A percentile compares a stretch with the other conserved stretches of the same genome.
phyloP scores from a whole-genome alignment of 1,139 yeast genomes.

The Diutina neorugosa region DNA sequence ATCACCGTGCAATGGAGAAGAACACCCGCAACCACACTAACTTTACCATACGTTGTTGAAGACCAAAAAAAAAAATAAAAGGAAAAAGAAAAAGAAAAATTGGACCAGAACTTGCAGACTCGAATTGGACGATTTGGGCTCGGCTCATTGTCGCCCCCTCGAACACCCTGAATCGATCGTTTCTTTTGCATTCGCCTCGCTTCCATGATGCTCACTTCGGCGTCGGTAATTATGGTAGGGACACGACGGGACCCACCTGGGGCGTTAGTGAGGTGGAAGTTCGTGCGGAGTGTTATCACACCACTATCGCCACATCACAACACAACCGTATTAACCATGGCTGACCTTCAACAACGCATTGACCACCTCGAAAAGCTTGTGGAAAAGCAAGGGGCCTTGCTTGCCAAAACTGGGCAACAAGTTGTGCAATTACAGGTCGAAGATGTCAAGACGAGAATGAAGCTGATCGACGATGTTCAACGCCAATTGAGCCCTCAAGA shows the following conservation, averaged over 20 bases:
- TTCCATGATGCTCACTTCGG: neutral
- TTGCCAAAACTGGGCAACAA: slow-evolving; percentile 63
- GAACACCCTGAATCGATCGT: neutral
- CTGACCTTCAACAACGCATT: slow-evolving; percentile 26
- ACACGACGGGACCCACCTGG: neutral
- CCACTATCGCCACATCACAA: neutral
- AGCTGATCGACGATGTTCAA: slow-evolving; percentile 14
- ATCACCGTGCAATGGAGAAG: neutral
- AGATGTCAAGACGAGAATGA: slow-evolving; percentile 29
- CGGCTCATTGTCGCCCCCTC: neutral
- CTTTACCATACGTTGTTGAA: no score
- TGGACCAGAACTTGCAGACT: no score
- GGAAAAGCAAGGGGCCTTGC: slow-evolving; percentile 28
- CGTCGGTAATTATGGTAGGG: neutral
- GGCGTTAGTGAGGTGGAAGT: neutral
- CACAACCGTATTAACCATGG: neutral
- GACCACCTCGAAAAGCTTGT: slow-evolving; percentile 38
- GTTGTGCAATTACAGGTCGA: slow-evolving; percentile 55
- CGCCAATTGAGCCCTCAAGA: neutral
- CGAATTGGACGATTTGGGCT: neutral
- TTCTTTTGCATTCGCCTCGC: neutral
- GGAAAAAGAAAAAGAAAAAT: no score
- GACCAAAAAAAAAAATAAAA: no score
- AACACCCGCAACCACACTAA: neutral
- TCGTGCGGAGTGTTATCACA: neutral